Base-by-base conservation (phyloP, 805 yeast species). In the Metschnikowia cubensis region DNA sequence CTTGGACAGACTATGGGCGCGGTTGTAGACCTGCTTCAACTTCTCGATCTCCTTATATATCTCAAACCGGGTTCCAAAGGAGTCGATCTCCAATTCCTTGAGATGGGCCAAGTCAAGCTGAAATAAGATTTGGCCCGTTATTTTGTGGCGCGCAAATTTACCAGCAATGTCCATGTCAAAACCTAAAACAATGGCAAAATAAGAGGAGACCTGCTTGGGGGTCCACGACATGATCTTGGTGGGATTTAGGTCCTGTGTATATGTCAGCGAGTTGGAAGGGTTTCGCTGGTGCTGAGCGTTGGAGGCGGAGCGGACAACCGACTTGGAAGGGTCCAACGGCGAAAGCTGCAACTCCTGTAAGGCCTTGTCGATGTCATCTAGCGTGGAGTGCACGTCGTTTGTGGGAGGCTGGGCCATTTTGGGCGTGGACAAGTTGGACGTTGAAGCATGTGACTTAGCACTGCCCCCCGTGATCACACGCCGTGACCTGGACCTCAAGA, bases 61-160 rank as follows among this genome's bases (percentile, higher is more conserved):
- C 65, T 91, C 97, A 68, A 90, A 94, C 55, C 99, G 79, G 0
- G 97, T 91, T 25, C 99, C 99, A 71, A 94, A 94, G 3, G 96
- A 87, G 44, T 82, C 77, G 47, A 94, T 92, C 50, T 91, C 99
- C 50, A 94, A 73, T 67, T 94, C 99, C 65, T 92, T 94, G 60
- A 94, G 76, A 60, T 87, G 87, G 1, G 89, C 79, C 53, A 92
- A 75, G 61, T 92, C 97, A 54, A 94, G 75, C 67, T 91, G 95
- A 47, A 94, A 74, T 41, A 94, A 69, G 48, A 94, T 92, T 5
- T 82, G 72, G 29, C 99, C 99, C 1, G 91, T 85, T 51, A 94
- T 89, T 59, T 90, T 89, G 68, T 94, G 98, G 58, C 84, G 81
- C 5, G 84, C 82, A 66, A 94, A 94, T 60, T 87, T 83, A 0